Evolutionary conservation across 148 eudicot genomes (phyloP), one percentile per base, ranked within the genome.

Genomic region (Rhododendron henanense): DNA sequence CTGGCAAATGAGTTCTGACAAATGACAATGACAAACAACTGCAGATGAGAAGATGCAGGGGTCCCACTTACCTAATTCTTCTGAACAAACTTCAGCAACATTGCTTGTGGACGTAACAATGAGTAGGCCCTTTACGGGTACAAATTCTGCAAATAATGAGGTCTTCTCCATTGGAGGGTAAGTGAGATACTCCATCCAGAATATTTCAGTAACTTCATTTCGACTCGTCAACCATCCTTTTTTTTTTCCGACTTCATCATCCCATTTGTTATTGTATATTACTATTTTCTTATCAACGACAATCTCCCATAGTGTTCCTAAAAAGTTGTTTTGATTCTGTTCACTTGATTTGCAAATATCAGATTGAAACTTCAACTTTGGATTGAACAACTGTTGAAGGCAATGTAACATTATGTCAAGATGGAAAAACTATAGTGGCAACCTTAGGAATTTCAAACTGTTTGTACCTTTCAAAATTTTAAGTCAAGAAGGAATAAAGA

Each of bases 31-130:
- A 87, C 81, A 90, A 86, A 89, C 87, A 89, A 87, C 93, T 96
- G 98, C 99, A 95, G 99, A 96, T 92, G 90, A 87, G 89, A 90
- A 89, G 96, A 86, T 87, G 92, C 95, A 93, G 93, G 92, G 80
- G 83, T 82, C 91, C 85, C 89, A 90, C 35, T 69, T 77, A 85
- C 55, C 63, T 82, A 84, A 88, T 79, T 83, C 80, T 78, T 81
- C 88, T 85, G 90, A 89, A 73, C 90, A 90, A 83, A 84, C 85
- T 53, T 51, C 88, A 33, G 74, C 76, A 55, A 83, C 83, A 79
- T 77, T 74, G 47, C 55, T 83, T 71, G 84, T 35, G 37, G 2
- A 35, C 37, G 37, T 35, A 35, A 35, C 37, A 35, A 2, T 2
- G 37, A 31, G 31, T 31, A 31, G 31, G 31, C 31, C 87, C 53